Evolutionary conservation across 73 alveolate genomes (phyloP), one percentile per base, ranked within the genome.

Genomic region (Symbiodinium pilosum): DNA sequence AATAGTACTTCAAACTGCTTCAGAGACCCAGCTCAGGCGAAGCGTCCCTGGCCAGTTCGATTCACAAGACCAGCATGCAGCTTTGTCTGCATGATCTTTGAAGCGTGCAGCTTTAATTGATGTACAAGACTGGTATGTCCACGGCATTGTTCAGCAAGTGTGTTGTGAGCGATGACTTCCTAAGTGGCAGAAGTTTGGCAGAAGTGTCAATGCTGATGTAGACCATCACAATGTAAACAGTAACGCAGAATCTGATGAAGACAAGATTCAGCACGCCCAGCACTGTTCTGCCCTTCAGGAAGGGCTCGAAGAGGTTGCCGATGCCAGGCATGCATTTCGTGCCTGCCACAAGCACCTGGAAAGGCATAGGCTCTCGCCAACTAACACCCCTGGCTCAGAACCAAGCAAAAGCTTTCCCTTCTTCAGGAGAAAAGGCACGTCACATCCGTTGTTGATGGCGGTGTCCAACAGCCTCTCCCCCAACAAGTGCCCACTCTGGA

Each of bases 291-390:
- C 97, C 97, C 88, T 91, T 91, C 97, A 91, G 51, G 20, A 91
- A 43, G 56, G n/a, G 77, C 41, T 91, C 97, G 36, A 91, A 64
- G 95, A 44, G 75, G 75, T 56, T 91, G 59, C 97, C 97, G 81
- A 91, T 91, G 36, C 97, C 97, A 52, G 97, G 97, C 97, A 91
- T 91, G n/a, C 87, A 83, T 47, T 91, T 91, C 64, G 97, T 91
- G 21, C 97, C 97, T 14, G 97, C 97, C 52, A 91, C 97, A 52
- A 91, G 54, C 88, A 91, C 97, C 87, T 91, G 36, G 75, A 18
- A 24, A 64, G 39, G 12, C 16, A 26, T 16, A 24, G 77, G 32
- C 28, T 8, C 36, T 56, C 73, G 73, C 16, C 0, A 2, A 0
- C 75, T 56, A 11, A n/a, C n/a, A n/a, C n/a, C n/a, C n/a, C n/a